Conservation (phyloP, 2,329 filamentous ascomycete species). For the Phaeomoniella chlamydospora region DNA sequence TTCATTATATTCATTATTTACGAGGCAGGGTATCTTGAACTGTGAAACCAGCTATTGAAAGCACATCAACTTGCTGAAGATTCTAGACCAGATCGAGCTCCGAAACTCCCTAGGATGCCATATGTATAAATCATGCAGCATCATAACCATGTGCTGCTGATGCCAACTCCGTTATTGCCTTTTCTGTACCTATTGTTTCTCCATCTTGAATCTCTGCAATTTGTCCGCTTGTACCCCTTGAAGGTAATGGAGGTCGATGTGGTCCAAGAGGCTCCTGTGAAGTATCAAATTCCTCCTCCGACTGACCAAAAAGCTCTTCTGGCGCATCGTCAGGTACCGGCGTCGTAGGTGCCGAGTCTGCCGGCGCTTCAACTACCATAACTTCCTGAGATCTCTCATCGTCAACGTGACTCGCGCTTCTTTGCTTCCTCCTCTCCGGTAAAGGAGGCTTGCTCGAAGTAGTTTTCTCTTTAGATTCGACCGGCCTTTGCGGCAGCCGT, state of each 20-base stretch:
- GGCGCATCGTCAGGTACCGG: conserved; percentile 26
- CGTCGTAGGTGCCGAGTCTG: conserved; percentile 45
- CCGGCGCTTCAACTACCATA: conserved; percentile 51
- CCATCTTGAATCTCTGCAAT: background rate
- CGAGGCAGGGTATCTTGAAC: too few relatives aligned
- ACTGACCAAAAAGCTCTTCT: conserved; percentile 12
- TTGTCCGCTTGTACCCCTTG: background rate
- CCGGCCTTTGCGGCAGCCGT: conserved; percentile 13
- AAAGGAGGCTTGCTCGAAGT: conserved; percentile 30
- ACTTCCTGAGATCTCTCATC: conserved; percentile 33
- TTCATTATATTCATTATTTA: too few relatives aligned
- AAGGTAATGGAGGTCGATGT: background rate
- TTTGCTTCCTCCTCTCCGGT: conserved; percentile 30
- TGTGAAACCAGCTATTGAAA: too few relatives aligned
- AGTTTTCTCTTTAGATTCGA: conserved; percentile 16
- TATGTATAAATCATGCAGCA: background rate
- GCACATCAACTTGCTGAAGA: too few relatives aligned
- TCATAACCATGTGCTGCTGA: background rate
- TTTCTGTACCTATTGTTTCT: background rate
- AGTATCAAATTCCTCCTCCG: conserved; percentile 3
- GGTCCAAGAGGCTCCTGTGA: background rate
- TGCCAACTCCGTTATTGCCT: background rate
- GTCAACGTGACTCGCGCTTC: conserved; percentile 16
- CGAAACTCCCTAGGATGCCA: too few relatives aligned
- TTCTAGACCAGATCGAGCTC: too few relatives aligned